phyloP scores from a whole-genome alignment of 495 filamentous ascomycete species.

The Aspergillus saccharolyticus region DNA sequence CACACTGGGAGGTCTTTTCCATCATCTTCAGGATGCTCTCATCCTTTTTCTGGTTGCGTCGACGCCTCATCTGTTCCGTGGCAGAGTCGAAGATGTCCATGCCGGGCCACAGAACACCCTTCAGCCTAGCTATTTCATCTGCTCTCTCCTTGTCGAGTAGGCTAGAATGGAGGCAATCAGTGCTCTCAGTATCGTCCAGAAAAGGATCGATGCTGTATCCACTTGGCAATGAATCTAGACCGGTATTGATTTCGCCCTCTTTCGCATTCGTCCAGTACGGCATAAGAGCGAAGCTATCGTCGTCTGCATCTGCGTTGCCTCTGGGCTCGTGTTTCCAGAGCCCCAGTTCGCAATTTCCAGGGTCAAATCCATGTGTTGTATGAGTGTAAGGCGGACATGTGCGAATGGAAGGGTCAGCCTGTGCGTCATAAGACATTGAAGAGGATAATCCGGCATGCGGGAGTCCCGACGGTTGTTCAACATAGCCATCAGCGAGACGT shows the following conservation, averaged over 20 bases:
- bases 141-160: constrained; percentile 28
- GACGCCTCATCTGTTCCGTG: constrained; percentile 66
- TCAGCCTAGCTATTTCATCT: constrained; percentile 52
- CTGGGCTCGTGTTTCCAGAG: constrained; percentile 17
- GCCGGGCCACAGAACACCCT: constrained; percentile 73
- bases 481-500: constrained; percentile 24
- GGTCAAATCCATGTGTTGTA: background rate
- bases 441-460: constrained; percentile 2
- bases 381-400: background rate
- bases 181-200: constrained; percentile 17
- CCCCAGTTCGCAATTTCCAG: background rate
- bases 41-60: constrained; percentile 84
- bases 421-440: background rate
- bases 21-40: constrained; percentile 63
- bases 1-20: constrained; percentile 57
- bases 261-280: constrained; percentile 15
- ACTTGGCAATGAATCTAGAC: background rate
- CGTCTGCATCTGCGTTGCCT: constrained; percentile 4
- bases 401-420: constrained; percentile 1
- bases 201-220: constrained; percentile 19
- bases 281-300: constrained; percentile 16
- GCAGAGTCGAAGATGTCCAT: constrained; percentile 90
- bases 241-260: background rate
- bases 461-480: background rate
- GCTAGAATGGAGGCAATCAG: constrained; percentile 8